A percentile compares a stretch with the other conserved stretches of the same genome.
phyloP scores from a whole-genome alignment of 2,329 filamentous ascomycete genomes.

The Fusarium buxicola region DNA sequence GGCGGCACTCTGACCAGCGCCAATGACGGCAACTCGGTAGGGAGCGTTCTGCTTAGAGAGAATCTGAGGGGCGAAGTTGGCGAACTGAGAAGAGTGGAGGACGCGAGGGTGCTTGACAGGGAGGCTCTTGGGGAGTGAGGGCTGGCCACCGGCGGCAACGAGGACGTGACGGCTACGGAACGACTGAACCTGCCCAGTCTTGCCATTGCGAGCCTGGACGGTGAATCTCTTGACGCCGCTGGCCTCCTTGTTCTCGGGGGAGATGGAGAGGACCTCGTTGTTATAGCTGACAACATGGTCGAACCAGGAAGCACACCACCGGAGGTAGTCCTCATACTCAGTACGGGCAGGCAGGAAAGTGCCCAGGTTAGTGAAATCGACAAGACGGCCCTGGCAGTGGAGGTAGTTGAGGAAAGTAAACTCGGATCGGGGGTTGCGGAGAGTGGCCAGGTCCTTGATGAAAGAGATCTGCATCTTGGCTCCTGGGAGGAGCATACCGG shows the following conservation, averaged over 20 bases:
- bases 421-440: slow-evolving; percentile 86
- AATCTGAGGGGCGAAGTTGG: slow-evolving; percentile 70
- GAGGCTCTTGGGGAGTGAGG: slow-evolving; percentile 76
- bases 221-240: slow-evolving; percentile 72
- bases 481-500: slow-evolving; percentile 92
- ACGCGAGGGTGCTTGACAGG: slow-evolving; percentile 78
- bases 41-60: slow-evolving; percentile 65
- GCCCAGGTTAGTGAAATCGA: slow-evolving; percentile 89
- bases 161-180: slow-evolving; percentile 74
- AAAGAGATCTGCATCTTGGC: slow-evolving; percentile 99
- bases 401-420: slow-evolving; percentile 98
- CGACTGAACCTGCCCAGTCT: slow-evolving; percentile 64
- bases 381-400: slow-evolving; percentile 80
- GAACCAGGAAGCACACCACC: slow-evolving; percentile 90
- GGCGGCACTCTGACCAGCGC: slow-evolving; percentile 90
- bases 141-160: slow-evolving; percentile 68
- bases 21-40: slow-evolving; percentile 85
- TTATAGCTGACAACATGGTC: slow-evolving; percentile 78
- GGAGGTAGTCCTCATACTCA: slow-evolving; percentile 96
- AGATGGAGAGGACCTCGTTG: slow-evolving; percentile 79
- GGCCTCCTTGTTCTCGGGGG: slow-evolving; percentile 65
- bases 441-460: slow-evolving; percentile 92
- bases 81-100: slow-evolving; percentile 91
- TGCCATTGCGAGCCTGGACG: slow-evolving; percentile 72
- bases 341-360: slow-evolving; percentile 88